phyloP scores from a whole-genome alignment of 2,329 filamentous ascomycete genomes.

The Albifimbria verrucaria region DNA sequence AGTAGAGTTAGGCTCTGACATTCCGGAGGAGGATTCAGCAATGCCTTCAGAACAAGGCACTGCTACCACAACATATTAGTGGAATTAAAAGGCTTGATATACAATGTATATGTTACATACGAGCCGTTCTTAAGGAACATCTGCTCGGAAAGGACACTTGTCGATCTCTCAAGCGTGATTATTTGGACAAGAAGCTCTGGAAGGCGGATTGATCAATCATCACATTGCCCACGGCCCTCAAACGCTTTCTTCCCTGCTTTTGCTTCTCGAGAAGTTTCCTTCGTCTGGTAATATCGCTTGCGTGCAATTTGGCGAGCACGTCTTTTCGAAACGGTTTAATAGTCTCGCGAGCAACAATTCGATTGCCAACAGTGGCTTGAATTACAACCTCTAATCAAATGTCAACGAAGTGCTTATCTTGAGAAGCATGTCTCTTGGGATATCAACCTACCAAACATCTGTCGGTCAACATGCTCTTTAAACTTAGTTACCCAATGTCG shows the following conservation, averaged over 20 bases:
- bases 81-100: too few relatives aligned
- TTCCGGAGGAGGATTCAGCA: constrained; percentile 30
- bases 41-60: not conserved
- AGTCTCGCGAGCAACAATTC: constrained; percentile 86
- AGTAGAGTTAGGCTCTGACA: constrained; percentile 34
- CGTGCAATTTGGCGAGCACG: constrained; percentile 88
- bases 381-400: constrained; percentile 73
- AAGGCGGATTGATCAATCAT: constrained; percentile 96
- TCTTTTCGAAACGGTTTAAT: constrained; percentile 97
- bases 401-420: constrained; percentile 6
- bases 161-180: too few relatives aligned
- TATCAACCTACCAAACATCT: constrained; percentile 68
- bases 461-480: constrained; percentile 92
- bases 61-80: not conserved
- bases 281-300: constrained; percentile 77
- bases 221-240: constrained; percentile 83
- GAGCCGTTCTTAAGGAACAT: too few relatives aligned
- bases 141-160: too few relatives aligned
- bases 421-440: not conserved
- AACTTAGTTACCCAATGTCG: constrained; percentile 91
- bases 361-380: constrained; percentile 79
- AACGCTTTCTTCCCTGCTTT: constrained; percentile 87
- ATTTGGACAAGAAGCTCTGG: constrained; percentile 88
- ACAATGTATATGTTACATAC: constrained; percentile 8
- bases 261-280: constrained; percentile 93